Evolutionary conservation across 805 yeast genomes (phyloP), one percentile per base, ranked within the genome.

Genomic region (Yarrowia sp.): DNA sequence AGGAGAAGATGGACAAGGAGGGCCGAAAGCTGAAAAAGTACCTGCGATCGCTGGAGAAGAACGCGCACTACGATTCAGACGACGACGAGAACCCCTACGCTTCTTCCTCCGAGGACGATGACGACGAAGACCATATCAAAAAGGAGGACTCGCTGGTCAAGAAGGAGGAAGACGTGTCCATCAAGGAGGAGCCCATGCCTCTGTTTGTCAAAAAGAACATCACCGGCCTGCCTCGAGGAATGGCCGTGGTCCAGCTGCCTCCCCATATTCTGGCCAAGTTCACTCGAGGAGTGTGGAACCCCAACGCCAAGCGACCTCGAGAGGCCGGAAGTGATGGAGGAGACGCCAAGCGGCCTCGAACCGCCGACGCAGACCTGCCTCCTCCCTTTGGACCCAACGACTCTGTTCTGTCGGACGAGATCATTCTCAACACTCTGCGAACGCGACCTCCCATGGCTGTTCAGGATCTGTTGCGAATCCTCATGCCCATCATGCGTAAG

Each of bases 221-320:
- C 63, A 78, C 76, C 70, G 84, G 83, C 67, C 75, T 78, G 38
- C 82, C 83, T 20, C 77, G 80, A 68, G 89, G 90, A 49, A 73
- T 84, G 70, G 85, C 90, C 55, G 84, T 86, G 14, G 78, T 93
- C 52, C 89, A 84, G 72, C 90, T 92, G 0, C 86, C 89, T 8
- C 81, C 84, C 14, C 81, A 82, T 44, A 81, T 90, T 15, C 81
- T 93, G 69, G 76, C 79, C 17, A 84, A 84, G 43, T 92, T 92
- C 79, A 95, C 95, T 2, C 79, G 76, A 19, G 97, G 97, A 34
- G 90, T 87, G 66, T 93, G 97, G 97, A 88, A 88, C 77, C 94
- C 97, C 24, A 75, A 76, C 40, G 81, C 80, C 12, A 81, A 81
- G 70, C 84, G 71, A 70, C 76, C 76, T 67, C 79, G 72, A 49